Evolutionary conservation across 805 yeast species (phyloP), one percentile per base, ranked within the genome.

Genomic region (Monosporozyma aerobia): DNA sequence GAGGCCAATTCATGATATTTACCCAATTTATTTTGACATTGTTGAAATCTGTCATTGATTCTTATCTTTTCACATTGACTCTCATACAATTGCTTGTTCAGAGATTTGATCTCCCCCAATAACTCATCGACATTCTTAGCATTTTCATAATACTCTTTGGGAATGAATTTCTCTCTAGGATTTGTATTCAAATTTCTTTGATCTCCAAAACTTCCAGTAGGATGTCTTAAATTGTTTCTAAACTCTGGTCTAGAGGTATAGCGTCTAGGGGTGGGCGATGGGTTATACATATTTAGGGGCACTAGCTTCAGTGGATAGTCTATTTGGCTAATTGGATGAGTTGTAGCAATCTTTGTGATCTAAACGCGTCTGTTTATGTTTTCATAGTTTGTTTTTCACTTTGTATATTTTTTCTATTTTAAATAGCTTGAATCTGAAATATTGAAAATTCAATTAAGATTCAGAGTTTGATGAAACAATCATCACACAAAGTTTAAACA

Each of bases 71-170:
- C 61, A 14, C 49, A 47, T 47, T 60, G 61, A 52, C 69, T 59
- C 11, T 61, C 62, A 16, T 64, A 68, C 43, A 69, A 57, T 52
- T 69, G 65, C 19, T 59, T 56, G 27, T 65, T 66, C 19, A 72
- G 60, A 5, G 64, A 64, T 49, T 72, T 75, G 35, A 69, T 68
- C 41, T 73, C 71, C 32, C 63, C 63, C 22, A 69, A 63, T 33
- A 72, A 59, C 51, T 68, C 68, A 51, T 73, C 77, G 19, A 71
- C 61, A 67, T 70, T 69, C 48, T 68, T 64, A 3, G 73, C 63
- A 47, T 65, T 69, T 40, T 68, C 60, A 51, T 65, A 66, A 50
- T 69, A 68, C 47, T 68, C 72, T 35, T 69, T 73, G 5, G 69
- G 69, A 23, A 67, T 53, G 16, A 65, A 57, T 37, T 58, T 57